Base-by-base conservation (phyloP, 2,329 filamentous ascomycete species). In the Zasmidium angulare region DNA sequence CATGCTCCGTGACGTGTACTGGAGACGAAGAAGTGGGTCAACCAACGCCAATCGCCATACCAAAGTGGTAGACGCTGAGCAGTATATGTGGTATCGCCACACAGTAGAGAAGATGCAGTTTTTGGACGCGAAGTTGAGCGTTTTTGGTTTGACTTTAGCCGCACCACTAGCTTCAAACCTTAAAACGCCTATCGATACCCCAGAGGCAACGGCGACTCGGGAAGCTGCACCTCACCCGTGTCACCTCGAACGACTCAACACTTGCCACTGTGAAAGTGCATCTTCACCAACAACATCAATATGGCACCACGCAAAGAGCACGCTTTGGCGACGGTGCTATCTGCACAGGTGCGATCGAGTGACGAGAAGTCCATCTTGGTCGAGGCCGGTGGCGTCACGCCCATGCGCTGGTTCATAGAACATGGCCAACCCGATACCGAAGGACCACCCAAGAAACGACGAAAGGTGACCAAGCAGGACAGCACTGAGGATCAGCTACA, bases 331-430 rank as follows among this genome's bases (percentile, higher is more conserved):
- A 68, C 61, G 7, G 69, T 69, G 9, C 49, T 65, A 46, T 67
- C 70, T 10, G 65, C 68, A 1, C 64, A 67, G 31, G 71, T 72
- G 1, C 50, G 59, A 20, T 67, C 66, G 4, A 48, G 63, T 22
- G 69, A 72, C 56, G 60, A 68, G 22, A 46, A 51, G 22, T 63
- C 63, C 1, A 69, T 73, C 20, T 53, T 72, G 10, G 66, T 72
- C 29, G 71, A 73, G 59, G 65, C 71, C n/a, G 71, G 70, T 21
- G 63, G 65, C n/a, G 69, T 68, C 53, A 66, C 65, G 24, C 70
- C 71, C 0, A 63, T 64, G 53, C 61, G 65, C 50, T 73, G 69
- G 68, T 73, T 72, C 54, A 51, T 72, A 2, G 66, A 68, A 53
- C 66, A 67, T 36, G 63, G 61, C 23, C 52, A 50, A 14, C 40